phyloP scores from a whole-genome alignment of 192 early-diverging fungal genomes.

The Rhizophagus prolifer region DNA sequence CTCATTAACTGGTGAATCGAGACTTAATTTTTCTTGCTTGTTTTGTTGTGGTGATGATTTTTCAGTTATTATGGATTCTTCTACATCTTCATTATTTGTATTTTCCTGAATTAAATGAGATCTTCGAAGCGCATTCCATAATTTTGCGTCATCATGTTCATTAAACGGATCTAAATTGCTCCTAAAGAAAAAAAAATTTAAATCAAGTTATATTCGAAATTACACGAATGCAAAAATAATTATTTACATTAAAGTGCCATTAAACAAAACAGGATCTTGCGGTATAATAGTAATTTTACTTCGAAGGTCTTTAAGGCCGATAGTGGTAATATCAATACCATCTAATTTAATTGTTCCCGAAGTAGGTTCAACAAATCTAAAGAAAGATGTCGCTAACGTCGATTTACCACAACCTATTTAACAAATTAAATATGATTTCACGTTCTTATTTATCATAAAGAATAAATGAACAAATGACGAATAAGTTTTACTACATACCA shows the following conservation, averaged over 20 bases:
- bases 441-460: background rate
- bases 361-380: conserved; percentile 56
- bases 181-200: conserved; percentile 31
- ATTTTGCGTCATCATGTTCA: conserved; percentile 67
- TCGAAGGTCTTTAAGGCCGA: conserved; percentile 53
- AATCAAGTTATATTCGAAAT: no score
- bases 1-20: conserved; percentile 76
- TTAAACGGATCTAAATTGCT: conserved; percentile 88
- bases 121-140: conserved; percentile 76
- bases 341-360: conserved; percentile 50
- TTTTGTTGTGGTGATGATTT: conserved; percentile 27
- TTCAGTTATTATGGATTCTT: background rate
- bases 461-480: background rate
- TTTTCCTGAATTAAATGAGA: conserved; percentile 62
- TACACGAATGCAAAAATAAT: background rate
- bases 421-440: background rate
- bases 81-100: conserved; percentile 19
- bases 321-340: conserved; percentile 51
- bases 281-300: conserved; percentile 64
- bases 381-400: conserved; percentile 53
- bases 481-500: background rate
- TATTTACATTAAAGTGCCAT: conserved; percentile 50
- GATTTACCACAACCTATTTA: conserved; percentile 60
- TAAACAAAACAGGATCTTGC: conserved; percentile 76
- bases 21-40: conserved; percentile 20